A percentile compares a stretch with the other conserved stretches of the same genome.
These are phyloP conservation scores for Pholiota molesta DNA, from an alignment of 768 basidiomycete species.

Conservation along the genomic window DNA sequence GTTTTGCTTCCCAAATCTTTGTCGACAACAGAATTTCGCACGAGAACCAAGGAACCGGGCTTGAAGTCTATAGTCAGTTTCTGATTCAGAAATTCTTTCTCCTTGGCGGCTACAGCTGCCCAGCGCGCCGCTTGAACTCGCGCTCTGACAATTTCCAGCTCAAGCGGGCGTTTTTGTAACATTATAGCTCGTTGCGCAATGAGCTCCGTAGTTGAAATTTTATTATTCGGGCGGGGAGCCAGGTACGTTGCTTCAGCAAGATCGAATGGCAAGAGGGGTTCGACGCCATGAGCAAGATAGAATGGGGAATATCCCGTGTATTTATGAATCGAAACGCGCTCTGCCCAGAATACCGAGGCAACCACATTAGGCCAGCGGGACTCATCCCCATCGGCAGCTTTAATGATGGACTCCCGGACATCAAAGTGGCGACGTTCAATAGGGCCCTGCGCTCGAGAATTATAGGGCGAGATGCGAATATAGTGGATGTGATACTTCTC, in stretches of 20 bases:
- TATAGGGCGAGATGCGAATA: conserved; percentile 44
- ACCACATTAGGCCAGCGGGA: conserved; percentile 30
- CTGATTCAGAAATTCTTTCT: conserved; percentile 15
- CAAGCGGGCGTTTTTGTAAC: conserved; percentile 15
- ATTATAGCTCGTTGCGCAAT: conserved; percentile 17
- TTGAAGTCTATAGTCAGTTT: conserved; percentile 27
- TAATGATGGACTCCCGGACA: conserved; percentile 33
- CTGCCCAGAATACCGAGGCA: conserved; percentile 32
- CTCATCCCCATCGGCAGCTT: conserved; percentile 28
- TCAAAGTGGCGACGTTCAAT: conserved; percentile 33
- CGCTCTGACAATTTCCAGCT: conserved; percentile 10
- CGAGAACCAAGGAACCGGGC: conserved; percentile 35
- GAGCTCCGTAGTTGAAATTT: conserved; percentile 8
- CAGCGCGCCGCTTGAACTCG: conserved; percentile 17
- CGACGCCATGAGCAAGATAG: conserved; percentile 31
- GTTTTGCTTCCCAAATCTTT: conserved; percentile 32
- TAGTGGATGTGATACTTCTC: conserved; percentile 34
- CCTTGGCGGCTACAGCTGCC: conserved; percentile 29
- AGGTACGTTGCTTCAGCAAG: conserved; percentile 18
- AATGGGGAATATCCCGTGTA: conserved; percentile 34
- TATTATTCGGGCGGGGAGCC: background rate
- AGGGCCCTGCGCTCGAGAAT: conserved; percentile 39
- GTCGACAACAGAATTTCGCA: conserved; percentile 35
- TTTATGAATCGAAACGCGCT: conserved; percentile 29
- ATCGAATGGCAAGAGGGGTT: conserved; percentile 30